Conservation (phyloP, 148 eudicot genomes). For the Camellia japonica region DNA sequence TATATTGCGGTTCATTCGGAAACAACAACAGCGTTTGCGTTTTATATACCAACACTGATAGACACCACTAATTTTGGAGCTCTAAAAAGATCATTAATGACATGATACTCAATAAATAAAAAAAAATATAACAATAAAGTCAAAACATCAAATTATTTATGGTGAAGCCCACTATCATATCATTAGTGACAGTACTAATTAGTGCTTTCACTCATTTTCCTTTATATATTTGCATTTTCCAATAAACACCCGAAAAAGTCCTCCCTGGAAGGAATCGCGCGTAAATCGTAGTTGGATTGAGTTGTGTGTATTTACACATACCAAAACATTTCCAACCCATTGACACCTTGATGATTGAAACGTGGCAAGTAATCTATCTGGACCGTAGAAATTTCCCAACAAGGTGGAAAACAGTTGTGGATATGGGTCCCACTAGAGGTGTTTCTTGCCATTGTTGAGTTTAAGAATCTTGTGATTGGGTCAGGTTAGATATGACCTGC, state of each 20-base stretch:
- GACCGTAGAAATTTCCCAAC: background rate
- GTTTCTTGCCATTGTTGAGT: background rate
- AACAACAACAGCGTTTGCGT: constrained; percentile 1
- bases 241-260: background rate
- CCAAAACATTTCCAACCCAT: background rate
- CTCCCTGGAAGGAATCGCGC: constrained; percentile 13
- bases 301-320: background rate
- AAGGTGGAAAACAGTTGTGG: too few species aligned
- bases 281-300: constrained; percentile 10
- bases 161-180: too few species aligned
- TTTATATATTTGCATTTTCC: background rate
- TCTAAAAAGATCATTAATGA: too few species aligned
- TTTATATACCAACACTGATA: too few species aligned
- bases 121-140: too few species aligned
- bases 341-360: too few species aligned
- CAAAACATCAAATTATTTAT: too few species aligned
- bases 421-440: background rate
- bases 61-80: too few species aligned
- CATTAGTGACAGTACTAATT: too few species aligned
- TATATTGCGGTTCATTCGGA: background rate
- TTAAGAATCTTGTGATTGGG: background rate
- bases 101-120: too few species aligned
- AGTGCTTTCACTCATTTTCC: too few species aligned
- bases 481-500: background rate
- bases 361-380: background rate